Evolutionary conservation across 176 grass and related monocot genomes (phyloP), one percentile per base, ranked within the genome.

Genomic region (Oryza meridionalis): DNA sequence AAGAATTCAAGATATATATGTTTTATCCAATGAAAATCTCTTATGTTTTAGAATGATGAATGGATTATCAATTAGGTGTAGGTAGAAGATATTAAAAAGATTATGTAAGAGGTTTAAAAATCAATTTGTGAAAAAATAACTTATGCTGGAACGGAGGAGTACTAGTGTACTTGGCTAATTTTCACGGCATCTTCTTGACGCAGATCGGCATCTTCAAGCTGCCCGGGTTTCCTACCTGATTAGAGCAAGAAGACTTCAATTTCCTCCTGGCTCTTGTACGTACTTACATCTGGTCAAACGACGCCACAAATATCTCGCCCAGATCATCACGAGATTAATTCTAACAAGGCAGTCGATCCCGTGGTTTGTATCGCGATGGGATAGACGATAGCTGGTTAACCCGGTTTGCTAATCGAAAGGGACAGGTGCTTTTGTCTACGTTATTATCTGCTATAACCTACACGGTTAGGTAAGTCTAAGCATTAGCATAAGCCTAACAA

Each of bases 371-470:
- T 33, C 0, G 62, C 16, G 25, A 27, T 17, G 25, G 14, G 13
- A 5, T 44, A 27, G 38, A n/a, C n/a, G n/a, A 7, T 40, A 1
- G 21, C 24, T 16, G 53, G 29, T 22, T 68, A 76, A 29, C 31
- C 45, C 32, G 82, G 24, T 43, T 38, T 17, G 11, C 55, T 47
- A 21, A 6, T 32, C 9, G 83, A 85, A 85, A 62, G 5, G 4
- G 38, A 78, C 17, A 19, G 15, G 25, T 64, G 66, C n/a, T 62
- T 3, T 17, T 69, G 47, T 69, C 22, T 9, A 22, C 29, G 49
- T 21, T 29, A 79, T 21, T 29, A 79, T 67, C 62, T 27, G 31
- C 17, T 77, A 84, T 77, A 84, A 51, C 35, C 2, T 42, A 58
- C 22, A 72, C 9, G 9, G 31, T 65, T 65, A 33, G 11, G 7